A percentile compares a stretch with the other conserved stretches of the same genome.
Conservation (phyloP, 1,284 basidiomycete species). For the Cryptococcus sp. region DNA sequence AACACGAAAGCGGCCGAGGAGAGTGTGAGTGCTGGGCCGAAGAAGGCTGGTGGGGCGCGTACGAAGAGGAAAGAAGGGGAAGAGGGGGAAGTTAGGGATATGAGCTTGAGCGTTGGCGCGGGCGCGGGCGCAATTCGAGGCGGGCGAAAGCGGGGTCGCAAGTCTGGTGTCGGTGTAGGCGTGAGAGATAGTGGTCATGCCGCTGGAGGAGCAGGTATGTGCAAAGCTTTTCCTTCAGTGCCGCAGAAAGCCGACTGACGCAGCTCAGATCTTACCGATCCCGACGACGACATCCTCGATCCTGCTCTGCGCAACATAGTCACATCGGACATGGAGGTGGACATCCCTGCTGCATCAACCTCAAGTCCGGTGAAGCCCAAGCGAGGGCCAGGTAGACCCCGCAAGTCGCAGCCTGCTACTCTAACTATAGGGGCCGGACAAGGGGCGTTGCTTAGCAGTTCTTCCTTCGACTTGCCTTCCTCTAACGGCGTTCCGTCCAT, state of each 20-base stretch:
- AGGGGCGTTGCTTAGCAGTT: constrained; percentile 4
- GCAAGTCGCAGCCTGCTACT: not conserved
- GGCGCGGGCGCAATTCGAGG: constrained; percentile 3
- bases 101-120: constrained; percentile 15
- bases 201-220: not conserved
- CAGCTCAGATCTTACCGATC: not conserved
- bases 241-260: not conserved
- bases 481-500: not conserved
- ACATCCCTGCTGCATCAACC: not conserved
- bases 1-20: constrained; percentile 2
- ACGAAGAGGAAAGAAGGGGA: constrained; percentile 13
- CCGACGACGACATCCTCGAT: not conserved
- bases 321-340: not conserved
- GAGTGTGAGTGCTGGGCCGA: not conserved
- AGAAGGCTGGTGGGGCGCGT: not conserved
- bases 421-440: constrained; percentile 8
- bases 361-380: constrained; percentile 6
- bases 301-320: not conserved
- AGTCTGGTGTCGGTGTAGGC: constrained; percentile 1
- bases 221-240: not conserved
- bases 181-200: not conserved
- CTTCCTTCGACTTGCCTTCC: constrained; percentile 9
- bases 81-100: constrained; percentile 27
- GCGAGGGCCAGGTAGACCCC: constrained; percentile 6
- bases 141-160: constrained; percentile 7